Evolutionary conservation across 441 rosid species (phyloP).

Genomic region (Pelargonium citronellum): DNA sequence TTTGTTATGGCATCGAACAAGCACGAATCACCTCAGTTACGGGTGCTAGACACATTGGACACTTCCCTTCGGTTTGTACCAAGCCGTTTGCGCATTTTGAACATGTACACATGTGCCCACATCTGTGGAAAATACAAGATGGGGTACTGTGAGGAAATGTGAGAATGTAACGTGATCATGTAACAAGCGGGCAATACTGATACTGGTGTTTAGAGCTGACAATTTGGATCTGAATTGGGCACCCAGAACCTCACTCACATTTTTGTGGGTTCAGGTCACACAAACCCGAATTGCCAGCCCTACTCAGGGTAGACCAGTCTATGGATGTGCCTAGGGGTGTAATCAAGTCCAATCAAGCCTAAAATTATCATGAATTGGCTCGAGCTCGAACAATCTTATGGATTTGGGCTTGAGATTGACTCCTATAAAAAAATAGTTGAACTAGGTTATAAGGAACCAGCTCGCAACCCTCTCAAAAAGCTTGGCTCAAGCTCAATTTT

Average conservation of each 20-base stretch:
- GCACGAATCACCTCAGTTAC: constrained; percentile 80
- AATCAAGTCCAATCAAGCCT: no score
- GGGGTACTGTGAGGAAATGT: not conserved
- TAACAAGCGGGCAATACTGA: not conserved
- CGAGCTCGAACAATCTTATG: not conserved
- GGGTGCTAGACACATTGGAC: constrained; percentile 91
- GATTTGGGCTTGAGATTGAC: not conserved
- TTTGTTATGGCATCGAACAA: constrained; percentile 47
- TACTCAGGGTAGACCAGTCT: no score
- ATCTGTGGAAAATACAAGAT: constrained; percentile 34
- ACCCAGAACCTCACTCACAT: no score
- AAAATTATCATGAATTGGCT: no score
- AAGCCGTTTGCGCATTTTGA: constrained; percentile 51
- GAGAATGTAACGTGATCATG: not conserved
- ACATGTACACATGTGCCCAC: constrained; percentile 97
- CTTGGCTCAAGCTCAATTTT: no score
- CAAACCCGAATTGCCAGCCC: no score
- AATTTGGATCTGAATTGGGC: no score
- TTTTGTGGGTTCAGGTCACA: no score
- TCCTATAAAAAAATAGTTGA: no score
- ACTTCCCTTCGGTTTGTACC: constrained; percentile 54
- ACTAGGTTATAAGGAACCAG: not conserved
- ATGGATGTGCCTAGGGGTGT: no score
- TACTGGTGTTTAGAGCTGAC: no score
- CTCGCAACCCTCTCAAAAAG: no score